Evolutionary conservation across 345 rosid genomes (phyloP).

Genomic region (Zanthoxylum bungeanum): DNA sequence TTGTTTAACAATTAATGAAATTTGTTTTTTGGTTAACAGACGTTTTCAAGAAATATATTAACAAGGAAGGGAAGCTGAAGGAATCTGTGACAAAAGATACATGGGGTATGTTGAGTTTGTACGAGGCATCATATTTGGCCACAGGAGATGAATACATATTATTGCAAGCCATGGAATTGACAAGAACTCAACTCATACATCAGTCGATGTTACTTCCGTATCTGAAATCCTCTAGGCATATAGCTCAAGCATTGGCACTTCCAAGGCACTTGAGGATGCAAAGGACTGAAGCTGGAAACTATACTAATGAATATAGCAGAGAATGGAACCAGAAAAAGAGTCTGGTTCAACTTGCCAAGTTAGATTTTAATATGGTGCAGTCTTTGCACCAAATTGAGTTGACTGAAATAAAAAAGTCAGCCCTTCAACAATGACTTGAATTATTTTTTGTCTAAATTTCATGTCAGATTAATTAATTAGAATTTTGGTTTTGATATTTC

Average conservation of each 20-base stretch:
- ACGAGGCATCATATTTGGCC: conserved; percentile 26
- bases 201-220: background rate
- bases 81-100: conserved; percentile 6
- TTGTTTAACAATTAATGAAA: too few relatives aligned
- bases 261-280: conserved; percentile 30
- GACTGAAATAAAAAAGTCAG: conserved; percentile 19
- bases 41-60: conserved; percentile 13
- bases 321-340: background rate
- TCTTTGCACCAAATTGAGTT: conserved; percentile 19
- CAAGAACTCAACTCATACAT: conserved; percentile 9
- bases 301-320: conserved; percentile 9
- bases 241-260: conserved; percentile 15
- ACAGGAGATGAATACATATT: conserved; percentile 10
- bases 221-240: background rate
- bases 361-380: conserved; percentile 22
- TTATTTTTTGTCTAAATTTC: background rate
- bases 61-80: conserved; percentile 21
- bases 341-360: conserved; percentile 18
- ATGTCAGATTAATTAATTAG: too few relatives aligned
- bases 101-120: conserved; percentile 19
- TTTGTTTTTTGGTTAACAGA: background rate
- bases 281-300: conserved; percentile 23
- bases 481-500: background rate
- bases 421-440: background rate
- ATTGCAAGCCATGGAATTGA: conserved; percentile 14